Evolutionary conservation across 345 rosid genomes (phyloP).

Genomic region (Combretum micranthum): DNA sequence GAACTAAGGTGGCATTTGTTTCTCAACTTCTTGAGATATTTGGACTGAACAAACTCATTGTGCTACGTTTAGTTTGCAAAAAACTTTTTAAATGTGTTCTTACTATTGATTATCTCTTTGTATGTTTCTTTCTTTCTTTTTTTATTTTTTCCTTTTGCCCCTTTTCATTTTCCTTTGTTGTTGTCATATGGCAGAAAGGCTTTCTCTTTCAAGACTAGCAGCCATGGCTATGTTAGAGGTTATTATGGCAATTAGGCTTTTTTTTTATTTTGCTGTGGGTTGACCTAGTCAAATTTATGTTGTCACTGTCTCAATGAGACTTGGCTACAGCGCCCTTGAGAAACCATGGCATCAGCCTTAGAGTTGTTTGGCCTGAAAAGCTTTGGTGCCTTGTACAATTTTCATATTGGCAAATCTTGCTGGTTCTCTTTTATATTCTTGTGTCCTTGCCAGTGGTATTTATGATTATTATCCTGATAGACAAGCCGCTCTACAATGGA

Average conservation of each 20-base stretch:
- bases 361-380: too few species aligned
- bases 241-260: slow-evolving; percentile 52
- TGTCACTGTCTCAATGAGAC: slow-evolving; percentile 44
- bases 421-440: slow-evolving; percentile 71
- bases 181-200: slow-evolving; percentile 26
- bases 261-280: slow-evolving; percentile 50
- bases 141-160: slow-evolving; percentile 1
- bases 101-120: too few species aligned
- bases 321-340: slow-evolving; percentile 64
- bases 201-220: slow-evolving; percentile 51
- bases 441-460: slow-evolving; percentile 60
- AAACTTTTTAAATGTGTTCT: too few species aligned
- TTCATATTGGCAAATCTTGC: slow-evolving; percentile 45
- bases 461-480: slow-evolving; percentile 62
- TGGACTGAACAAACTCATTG: too few species aligned
- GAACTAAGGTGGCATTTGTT: too few species aligned
- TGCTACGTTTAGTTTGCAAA: too few species aligned
- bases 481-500: slow-evolving; percentile 29
- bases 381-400: slow-evolving; percentile 69
- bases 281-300: slow-evolving; percentile 61
- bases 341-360: slow-evolving; percentile 47
- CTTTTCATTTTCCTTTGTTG: neutral
- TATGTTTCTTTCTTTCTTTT: too few species aligned
- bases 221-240: slow-evolving; percentile 57
- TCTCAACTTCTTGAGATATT: too few species aligned